phyloP scores from a whole-genome alignment of 108 stramenopile species.

The Pinguiococcus pyrenoidosus region DNA sequence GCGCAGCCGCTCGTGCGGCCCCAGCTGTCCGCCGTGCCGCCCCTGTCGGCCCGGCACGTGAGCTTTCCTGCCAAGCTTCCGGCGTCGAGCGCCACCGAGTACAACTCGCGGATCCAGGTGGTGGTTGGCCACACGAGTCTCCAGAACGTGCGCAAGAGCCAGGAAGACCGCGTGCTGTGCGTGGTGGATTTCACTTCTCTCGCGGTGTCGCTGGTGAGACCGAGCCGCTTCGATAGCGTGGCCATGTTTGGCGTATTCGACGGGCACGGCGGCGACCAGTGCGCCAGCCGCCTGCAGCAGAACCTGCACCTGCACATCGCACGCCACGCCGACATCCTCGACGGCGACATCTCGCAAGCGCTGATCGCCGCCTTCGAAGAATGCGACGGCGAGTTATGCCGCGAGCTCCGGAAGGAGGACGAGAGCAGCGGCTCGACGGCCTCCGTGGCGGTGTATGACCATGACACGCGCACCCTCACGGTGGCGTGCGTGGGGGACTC shows the following conservation, averaged over 20 bases:
- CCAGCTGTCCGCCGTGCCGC: too few species aligned
- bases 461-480: constrained; percentile 6
- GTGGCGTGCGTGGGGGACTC: constrained; percentile 80
- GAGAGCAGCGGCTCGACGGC: constrained; percentile 28
- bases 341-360: background rate
- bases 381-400: constrained; percentile 26
- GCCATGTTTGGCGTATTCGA: constrained; percentile 31
- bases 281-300: constrained; percentile 3
- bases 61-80: too few species aligned
- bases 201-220: constrained; percentile 4
- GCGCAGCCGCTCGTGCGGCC: constrained; percentile 9
- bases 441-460: constrained; percentile 23
- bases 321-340: constrained; percentile 1
- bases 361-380: constrained; percentile 10
- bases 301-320: constrained; percentile 12
- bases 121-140: background rate
- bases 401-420: constrained; percentile 9
- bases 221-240: constrained; percentile 14
- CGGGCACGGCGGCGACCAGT: constrained; percentile 30
- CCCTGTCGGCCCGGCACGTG: too few species aligned
- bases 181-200: constrained; percentile 8
- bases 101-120: background rate
- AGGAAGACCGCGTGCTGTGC: constrained; percentile 26
- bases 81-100: background rate
- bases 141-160: constrained; percentile 25